phyloP scores from a whole-genome alignment of 2,329 filamentous ascomycete genomes.

The Botryotinia globosa region DNA sequence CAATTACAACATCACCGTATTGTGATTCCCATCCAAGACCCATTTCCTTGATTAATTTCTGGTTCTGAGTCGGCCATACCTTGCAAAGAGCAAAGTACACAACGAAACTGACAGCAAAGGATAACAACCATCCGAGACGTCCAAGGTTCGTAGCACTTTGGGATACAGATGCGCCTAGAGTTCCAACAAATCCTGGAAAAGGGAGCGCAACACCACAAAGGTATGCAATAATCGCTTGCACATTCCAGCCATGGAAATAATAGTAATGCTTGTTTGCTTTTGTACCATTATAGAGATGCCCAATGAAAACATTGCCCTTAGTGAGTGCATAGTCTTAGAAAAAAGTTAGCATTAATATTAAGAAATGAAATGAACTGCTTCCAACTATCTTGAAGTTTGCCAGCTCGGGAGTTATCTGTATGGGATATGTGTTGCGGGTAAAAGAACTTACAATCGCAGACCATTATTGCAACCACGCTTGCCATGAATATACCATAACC shows the following conservation, averaged over 20 bases:
- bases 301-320: conserved; percentile 39
- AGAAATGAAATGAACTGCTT: neutral
- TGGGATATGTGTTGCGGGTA: neutral
- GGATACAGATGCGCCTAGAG: conserved; percentile 38
- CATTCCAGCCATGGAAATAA: conserved; percentile 39
- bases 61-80: conserved; percentile 42
- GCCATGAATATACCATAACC: conserved; percentile 62
- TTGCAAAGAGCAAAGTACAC: conserved; percentile 40
- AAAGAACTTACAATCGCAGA: conserved; percentile 32
- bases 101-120: conserved; percentile 37
- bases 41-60: conserved; percentile 39
- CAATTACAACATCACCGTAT: conserved; percentile 27
- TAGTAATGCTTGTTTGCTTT: conserved; percentile 39
- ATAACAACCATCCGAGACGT: conserved; percentile 40
- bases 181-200: conserved; percentile 40
- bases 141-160: conserved; percentile 37
- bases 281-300: conserved; percentile 38
- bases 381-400: neutral
- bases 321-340: conserved; percentile 41
- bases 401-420: neutral
- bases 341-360: conserved; percentile 31
- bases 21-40: conserved; percentile 36
- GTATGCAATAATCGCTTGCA: conserved; percentile 41
- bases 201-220: conserved; percentile 39
- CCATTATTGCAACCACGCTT: conserved; percentile 39